phyloP scores from a whole-genome alignment of 169 alveolate genomes.

The Cryptosporidium baileyi region DNA sequence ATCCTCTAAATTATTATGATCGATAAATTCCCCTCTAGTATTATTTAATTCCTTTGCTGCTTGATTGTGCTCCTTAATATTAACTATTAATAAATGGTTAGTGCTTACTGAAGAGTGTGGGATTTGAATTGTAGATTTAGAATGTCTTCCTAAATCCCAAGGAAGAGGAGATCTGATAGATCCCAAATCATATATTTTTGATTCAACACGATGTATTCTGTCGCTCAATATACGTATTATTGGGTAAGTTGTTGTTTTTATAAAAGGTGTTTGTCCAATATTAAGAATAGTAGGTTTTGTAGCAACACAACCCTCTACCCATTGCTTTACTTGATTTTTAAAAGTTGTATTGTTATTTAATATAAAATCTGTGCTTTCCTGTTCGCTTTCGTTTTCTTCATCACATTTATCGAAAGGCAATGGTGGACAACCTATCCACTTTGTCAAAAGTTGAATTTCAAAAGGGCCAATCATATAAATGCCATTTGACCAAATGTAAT shows the following conservation, averaged over 20 bases:
- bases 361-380: not conserved
- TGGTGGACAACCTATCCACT: conserved; percentile 65
- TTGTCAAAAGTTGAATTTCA: conserved; percentile 30
- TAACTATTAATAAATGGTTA: conserved; percentile 83
- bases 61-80: conserved; percentile 54
- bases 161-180: conserved; percentile 77
- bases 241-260: conserved; percentile 26
- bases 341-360: conserved; percentile 4
- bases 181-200: conserved; percentile 61
- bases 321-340: conserved; percentile 51
- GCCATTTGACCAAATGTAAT: conserved; percentile 58
- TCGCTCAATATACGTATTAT: conserved; percentile 51
- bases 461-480: conserved; percentile 67
- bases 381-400: not conserved
- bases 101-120: conserved; percentile 90
- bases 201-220: conserved; percentile 58
- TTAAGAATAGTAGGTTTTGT: conserved; percentile 43
- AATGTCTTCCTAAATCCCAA: conserved; percentile 91
- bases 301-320: conserved; percentile 61
- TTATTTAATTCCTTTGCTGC: not conserved
- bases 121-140: conserved; percentile 83
- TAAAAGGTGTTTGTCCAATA: conserved; percentile 49
- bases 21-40: no score
- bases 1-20: not conserved
- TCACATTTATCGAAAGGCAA: conserved; percentile 23